Percentiles rank a stretch among this genome's conserved stretches.
These are phyloP conservation scores for Trypanosoma congolense DNA, from an alignment of 208 protist species.

Conservation along the genomic window DNA sequence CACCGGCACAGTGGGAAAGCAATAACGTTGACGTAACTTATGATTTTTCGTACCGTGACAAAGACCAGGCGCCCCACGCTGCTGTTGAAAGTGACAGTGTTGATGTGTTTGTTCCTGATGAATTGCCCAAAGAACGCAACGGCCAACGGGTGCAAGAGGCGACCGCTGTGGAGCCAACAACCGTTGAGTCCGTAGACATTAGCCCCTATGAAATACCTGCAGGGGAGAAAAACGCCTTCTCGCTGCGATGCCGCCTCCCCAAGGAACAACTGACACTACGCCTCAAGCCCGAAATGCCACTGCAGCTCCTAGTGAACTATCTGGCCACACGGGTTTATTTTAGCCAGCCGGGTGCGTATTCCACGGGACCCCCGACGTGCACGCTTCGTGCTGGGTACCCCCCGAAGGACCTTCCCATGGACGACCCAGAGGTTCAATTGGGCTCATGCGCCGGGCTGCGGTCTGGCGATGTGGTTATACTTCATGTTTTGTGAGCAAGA, in stretches of 20 bases:
- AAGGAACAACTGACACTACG: constrained; percentile 36
- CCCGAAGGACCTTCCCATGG: constrained; percentile 34
- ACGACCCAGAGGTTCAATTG: constrained; percentile 25
- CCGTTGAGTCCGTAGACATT: constrained; percentile 24
- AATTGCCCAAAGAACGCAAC: no score
- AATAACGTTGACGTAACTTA: constrained; percentile 1
- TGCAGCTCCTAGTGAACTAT: constrained; percentile 42
- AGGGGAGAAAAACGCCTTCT: constrained; percentile 23
- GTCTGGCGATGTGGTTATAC: constrained; percentile 58
- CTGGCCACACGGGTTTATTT: constrained; percentile 52
- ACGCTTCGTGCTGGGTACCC: constrained; percentile 45
- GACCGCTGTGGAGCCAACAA: neutral
- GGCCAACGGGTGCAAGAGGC: neutral
- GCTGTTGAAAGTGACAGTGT: no score
- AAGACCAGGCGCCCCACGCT: no score
- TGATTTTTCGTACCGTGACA: no score
- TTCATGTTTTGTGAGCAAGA: constrained; percentile 44
- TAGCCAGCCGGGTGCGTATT: constrained; percentile 34
- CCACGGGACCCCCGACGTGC: constrained; percentile 27
- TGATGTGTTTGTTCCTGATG: no score
- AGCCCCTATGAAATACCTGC: constrained; percentile 16
- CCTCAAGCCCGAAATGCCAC: constrained; percentile 52
- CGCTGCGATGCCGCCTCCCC: constrained; percentile 61
- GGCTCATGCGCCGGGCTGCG: constrained; percentile 34
- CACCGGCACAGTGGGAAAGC: constrained; percentile 25